Evolutionary conservation across 2,329 filamentous ascomycete genomes (phyloP).

Genomic region (Aspergillus sp.): DNA sequence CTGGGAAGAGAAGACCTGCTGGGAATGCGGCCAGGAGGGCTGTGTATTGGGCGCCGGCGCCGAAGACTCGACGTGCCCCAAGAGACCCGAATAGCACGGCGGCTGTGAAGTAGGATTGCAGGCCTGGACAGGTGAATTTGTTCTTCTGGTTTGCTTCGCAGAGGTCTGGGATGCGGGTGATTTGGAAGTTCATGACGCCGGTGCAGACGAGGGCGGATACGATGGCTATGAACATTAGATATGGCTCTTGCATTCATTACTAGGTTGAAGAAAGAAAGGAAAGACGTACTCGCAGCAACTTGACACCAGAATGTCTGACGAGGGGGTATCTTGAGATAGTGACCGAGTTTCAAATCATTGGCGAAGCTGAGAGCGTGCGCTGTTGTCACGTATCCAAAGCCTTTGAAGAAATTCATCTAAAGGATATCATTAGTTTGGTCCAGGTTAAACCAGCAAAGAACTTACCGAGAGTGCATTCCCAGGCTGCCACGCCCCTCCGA

Average conservation of each 20-base stretch:
- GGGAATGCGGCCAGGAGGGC: slow-evolving; percentile 5
- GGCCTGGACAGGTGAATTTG: slow-evolving; percentile 2
- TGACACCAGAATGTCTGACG: slow-evolving; percentile 5
- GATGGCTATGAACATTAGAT: background rate
- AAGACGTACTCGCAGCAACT: background rate
- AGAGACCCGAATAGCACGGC: slow-evolving; percentile 7
- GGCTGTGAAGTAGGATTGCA: slow-evolving; percentile 5
- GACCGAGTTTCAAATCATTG: slow-evolving; percentile 8
- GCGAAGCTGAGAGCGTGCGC: slow-evolving; percentile 8
- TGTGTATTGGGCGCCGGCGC: background rate
- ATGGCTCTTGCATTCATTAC: background rate
- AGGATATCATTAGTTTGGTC: background rate
- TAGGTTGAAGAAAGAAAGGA: background rate
- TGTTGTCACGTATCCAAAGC: slow-evolving; percentile 8
- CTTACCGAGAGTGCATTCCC: slow-evolving; percentile 1
- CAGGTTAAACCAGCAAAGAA: background rate
- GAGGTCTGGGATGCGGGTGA: slow-evolving; percentile 5
- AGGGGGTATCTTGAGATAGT: slow-evolving; percentile 9
- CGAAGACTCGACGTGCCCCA: slow-evolving; percentile 4
- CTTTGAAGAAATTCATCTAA: slow-evolving; percentile 9
- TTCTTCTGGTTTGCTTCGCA: background rate
- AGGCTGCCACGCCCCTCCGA: slow-evolving; percentile 5
- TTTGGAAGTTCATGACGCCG: slow-evolving; percentile 5
- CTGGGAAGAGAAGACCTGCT: slow-evolving; percentile 1
- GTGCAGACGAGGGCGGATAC: slow-evolving; percentile 3